phyloP scores from a whole-genome alignment of 169 alveolate genomes.

The Sarcocystis neurona region DNA sequence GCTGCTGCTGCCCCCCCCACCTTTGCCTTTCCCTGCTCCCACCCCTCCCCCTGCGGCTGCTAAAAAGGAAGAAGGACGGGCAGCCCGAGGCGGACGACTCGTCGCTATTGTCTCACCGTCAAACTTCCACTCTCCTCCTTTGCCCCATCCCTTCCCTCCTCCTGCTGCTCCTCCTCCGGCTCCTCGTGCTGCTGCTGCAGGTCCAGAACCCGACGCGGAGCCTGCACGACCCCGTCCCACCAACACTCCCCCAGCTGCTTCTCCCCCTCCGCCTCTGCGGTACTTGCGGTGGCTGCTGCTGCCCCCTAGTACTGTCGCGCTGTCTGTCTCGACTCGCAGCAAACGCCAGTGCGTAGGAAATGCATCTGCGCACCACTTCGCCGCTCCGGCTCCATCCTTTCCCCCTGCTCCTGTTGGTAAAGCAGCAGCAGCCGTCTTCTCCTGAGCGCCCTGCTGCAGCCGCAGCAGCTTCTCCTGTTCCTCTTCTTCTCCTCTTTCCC shows the following conservation, averaged over 20 bases:
- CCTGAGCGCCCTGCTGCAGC: not conserved
- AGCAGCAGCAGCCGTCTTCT: conserved; percentile 10
- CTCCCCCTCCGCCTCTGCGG: not conserved
- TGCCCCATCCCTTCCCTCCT: not conserved
- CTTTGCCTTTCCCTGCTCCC: too few relatives aligned
- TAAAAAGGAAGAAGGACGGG: too few relatives aligned
- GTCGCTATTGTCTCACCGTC: too few relatives aligned
- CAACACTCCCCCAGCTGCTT: too few relatives aligned
- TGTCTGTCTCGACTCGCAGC: not conserved
- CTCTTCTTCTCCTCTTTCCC: not conserved
- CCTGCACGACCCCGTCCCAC: too few relatives aligned
- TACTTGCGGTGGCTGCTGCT: not conserved
- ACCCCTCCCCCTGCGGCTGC: not conserved
- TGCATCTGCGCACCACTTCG: not conserved
- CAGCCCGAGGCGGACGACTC: too few relatives aligned
- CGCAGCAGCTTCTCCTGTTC: not conserved
- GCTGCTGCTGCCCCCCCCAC: conserved; percentile 38
- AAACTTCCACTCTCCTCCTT: conserved; percentile 1
- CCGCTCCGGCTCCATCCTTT: not conserved
- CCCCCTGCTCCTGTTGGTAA: conserved; percentile 6
- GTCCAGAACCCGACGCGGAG: too few relatives aligned
- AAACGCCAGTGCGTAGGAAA: not conserved
- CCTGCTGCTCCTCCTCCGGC: not conserved
- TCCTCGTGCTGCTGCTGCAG: too few relatives aligned
- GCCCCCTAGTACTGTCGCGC: not conserved